Conservation (phyloP, 1,139 yeast species). For the Sporopachydermia cereana region DNA sequence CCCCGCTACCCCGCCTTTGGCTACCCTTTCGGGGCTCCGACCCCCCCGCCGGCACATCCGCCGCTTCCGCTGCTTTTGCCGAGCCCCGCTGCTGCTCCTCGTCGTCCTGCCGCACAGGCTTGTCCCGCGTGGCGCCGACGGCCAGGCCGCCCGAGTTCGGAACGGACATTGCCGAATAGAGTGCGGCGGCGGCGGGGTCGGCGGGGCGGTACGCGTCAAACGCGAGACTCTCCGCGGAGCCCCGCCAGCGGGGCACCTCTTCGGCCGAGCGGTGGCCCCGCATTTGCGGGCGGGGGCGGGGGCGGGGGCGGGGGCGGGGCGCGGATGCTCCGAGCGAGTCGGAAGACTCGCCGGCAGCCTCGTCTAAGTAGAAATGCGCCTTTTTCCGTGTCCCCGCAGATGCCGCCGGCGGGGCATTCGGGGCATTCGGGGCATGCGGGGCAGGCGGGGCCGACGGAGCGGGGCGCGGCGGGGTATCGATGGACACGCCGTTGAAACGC, state of each 20-base stretch:
- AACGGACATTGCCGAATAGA: background rate
- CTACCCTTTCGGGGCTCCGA: background rate
- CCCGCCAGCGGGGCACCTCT: background rate
- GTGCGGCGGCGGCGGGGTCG: background rate
- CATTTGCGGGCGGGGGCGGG: background rate
- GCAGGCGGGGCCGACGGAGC: background rate
- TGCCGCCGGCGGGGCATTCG: background rate
- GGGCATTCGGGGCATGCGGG: background rate
- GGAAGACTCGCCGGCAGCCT: background rate
- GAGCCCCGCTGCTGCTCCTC: background rate
- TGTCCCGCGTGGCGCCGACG: conserved; percentile 3
- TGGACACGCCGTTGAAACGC: background rate
- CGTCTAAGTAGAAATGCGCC: background rate
- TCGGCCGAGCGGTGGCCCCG: background rate
- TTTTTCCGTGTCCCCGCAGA: too few relatives aligned
- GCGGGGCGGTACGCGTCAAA: background rate
- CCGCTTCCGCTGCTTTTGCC: background rate
- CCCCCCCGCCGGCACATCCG: background rate
- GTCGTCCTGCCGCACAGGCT: background rate
- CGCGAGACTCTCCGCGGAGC: background rate
- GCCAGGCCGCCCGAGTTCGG: conserved; percentile 3
- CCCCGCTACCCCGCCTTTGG: too few relatives aligned
- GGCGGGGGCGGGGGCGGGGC: too few relatives aligned
- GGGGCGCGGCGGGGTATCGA: background rate
- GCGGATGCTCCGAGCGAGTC: background rate